Conservation (phyloP, 2,329 filamentous ascomycete genomes). For the Dothistroma pini region DNA sequence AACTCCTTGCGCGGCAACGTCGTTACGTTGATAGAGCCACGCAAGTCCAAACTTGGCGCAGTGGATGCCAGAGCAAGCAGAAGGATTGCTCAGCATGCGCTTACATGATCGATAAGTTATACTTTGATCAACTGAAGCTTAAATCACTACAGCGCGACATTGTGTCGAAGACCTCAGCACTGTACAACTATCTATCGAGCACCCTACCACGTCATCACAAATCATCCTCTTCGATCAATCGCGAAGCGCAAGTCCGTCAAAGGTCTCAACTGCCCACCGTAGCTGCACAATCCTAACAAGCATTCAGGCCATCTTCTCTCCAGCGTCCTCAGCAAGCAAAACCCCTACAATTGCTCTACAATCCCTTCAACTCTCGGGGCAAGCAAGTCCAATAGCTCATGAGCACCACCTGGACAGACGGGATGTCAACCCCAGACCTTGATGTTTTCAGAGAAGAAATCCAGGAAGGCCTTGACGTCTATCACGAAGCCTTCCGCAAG, state of each 20-base stretch:
- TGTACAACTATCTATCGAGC: too few relatives aligned
- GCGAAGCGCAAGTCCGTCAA: background rate
- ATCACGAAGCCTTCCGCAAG: background rate
- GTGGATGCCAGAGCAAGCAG: background rate
- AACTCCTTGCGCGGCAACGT: background rate
- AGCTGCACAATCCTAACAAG: background rate
- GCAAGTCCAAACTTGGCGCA: background rate
- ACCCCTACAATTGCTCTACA: background rate
- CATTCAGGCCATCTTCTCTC: background rate
- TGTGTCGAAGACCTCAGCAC: too few relatives aligned
- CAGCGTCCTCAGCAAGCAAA: background rate
- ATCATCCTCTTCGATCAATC: background rate
- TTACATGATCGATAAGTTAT: background rate
- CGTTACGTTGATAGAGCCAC: background rate
- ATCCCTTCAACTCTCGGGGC: background rate
- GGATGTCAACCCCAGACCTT: background rate
- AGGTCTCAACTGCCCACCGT: background rate
- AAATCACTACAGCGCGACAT: too few relatives aligned
- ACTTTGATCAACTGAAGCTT: too few relatives aligned
- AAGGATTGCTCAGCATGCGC: background rate
- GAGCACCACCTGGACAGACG: background rate
- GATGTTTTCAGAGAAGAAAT: background rate
- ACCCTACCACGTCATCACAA: background rate
- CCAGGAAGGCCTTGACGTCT: background rate
- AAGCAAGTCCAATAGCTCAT: conserved; percentile 1